Base-by-base conservation (phyloP, 352 stramenopile species). In the Chrysophaeum taylorii region DNA sequence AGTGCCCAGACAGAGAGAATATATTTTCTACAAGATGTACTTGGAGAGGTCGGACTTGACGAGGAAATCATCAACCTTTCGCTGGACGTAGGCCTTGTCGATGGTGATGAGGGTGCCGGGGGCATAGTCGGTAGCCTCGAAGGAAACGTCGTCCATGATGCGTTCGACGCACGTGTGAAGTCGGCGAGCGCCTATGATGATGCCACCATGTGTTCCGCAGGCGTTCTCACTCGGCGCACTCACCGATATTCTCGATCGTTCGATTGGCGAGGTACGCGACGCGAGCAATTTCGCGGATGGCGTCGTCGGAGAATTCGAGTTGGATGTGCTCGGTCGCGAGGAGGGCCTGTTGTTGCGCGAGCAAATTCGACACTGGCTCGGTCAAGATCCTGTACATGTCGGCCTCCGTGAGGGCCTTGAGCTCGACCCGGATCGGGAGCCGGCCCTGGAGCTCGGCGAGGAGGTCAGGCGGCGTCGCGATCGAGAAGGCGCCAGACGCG, bases 21-120 rank as follows among this genome's bases (percentile, higher is more conserved):
- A n/a, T n/a, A n/a, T n/a, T n/a, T n/a, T n/a, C 81, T 94, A 98
- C 77, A 98, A 86, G 84, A 98, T 98, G 81, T 97, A 98, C 84
- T 96, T 97, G 69, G 92, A 97, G 38, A 98, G 85, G 78, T 98
- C 93, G 70, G 86, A 93, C 73, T 90, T 92, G 80, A 94, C 94
- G 74, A 97, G 87, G 71, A 98, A 82, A 61, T 94, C 92, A 64
- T 88, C 88, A 25, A 98, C 83, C 57, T 91, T 89, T 72, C 95
- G 86, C 48, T 90, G 74, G 48, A 98, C 94, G 73, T 97, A 90
- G 69, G 91, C 88, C 74, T 96, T 94, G 64, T 90, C 92, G 50
- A 98, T 89, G 29, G 83, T 89, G n/a, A 98, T 76, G n/a, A 84
- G 78, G 33, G 77, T 68, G 16, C 78, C 77, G 42, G 76, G 74